phyloP scores from a whole-genome alignment of 371 early-diverging fungal species.

The Furculomyces boomerangus region DNA sequence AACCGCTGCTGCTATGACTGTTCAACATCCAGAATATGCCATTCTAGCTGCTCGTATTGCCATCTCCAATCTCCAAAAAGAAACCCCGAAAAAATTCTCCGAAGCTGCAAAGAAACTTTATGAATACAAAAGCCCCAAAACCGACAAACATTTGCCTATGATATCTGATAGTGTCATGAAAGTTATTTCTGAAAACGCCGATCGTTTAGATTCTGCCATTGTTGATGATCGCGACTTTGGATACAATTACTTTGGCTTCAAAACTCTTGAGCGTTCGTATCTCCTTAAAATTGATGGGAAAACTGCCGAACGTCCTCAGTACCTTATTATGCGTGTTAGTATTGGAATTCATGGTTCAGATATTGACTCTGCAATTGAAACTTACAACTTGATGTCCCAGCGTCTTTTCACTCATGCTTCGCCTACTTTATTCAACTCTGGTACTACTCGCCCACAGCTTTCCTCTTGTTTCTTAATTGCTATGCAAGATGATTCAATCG shows the following conservation, averaged over 20 bases:
- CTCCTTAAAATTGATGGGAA: slow-evolving; percentile 70
- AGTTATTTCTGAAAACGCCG: slow-evolving; percentile 54
- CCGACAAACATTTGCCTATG: slow-evolving; percentile 64
- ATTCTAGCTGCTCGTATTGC: slow-evolving; percentile 94
- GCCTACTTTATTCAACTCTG: slow-evolving; percentile 97
- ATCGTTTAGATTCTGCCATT: slow-evolving; percentile 76
- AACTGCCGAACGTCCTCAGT: slow-evolving; percentile 94
- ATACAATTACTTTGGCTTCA: slow-evolving; percentile 98
- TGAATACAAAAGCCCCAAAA: slow-evolving; percentile 77
- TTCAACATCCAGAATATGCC: slow-evolving; percentile 96
- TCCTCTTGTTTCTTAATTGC: slow-evolving; percentile 93
- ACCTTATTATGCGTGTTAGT: slow-evolving; percentile 98
- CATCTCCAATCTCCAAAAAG: slow-evolving; percentile 94
- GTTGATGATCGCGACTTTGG: slow-evolving; percentile 91
- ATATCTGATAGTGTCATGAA: slow-evolving; percentile 63
- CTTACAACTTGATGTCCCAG: slow-evolving; percentile 90
- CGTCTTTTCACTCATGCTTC: slow-evolving; percentile 97
- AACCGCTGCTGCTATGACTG: slow-evolving; percentile 92
- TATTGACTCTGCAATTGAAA: slow-evolving; percentile 84
- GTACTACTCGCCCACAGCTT: slow-evolving; percentile 89
- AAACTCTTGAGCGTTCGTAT: slow-evolving; percentile 94
- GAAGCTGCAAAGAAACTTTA: slow-evolving; percentile 75
- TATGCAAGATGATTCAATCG: slow-evolving; percentile 94
- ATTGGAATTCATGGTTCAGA: slow-evolving; percentile 95
- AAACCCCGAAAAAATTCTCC: slow-evolving; percentile 85